Evolutionary conservation across 176 grass and related monocot species (phyloP).

Genomic region (Puya raimondii): DNA sequence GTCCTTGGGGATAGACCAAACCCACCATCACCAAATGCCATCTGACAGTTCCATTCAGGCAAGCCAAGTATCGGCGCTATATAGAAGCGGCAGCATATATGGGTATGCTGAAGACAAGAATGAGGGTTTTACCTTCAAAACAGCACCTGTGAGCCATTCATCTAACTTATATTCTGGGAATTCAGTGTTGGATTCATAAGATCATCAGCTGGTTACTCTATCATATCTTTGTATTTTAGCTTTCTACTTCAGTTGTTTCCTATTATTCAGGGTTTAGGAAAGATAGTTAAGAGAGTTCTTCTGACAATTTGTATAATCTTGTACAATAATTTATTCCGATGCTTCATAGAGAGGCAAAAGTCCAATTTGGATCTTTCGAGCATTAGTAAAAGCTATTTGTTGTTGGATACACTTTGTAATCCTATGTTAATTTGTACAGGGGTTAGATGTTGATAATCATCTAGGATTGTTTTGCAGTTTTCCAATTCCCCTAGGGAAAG

Average conservation of each 20-base stretch:
- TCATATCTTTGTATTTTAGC: no score
- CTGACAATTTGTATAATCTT: conserved; percentile 3
- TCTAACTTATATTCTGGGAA: conserved; percentile 84
- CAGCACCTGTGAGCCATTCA: conserved; percentile 56
- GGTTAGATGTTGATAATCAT: no score
- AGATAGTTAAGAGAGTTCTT: background rate
- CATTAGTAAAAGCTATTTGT: background rate
- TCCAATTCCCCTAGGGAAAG: no score
- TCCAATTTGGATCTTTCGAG: background rate
- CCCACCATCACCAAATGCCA: conserved; percentile 66
- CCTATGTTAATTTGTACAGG: background rate
- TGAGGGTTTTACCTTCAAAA: conserved; percentile 84
- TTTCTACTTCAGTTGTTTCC: background rate
- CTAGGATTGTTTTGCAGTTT: no score
- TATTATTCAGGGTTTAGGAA: background rate
- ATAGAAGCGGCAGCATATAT: conserved; percentile 36
- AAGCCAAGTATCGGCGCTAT: conserved; percentile 29
- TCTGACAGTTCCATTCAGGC: conserved; percentile 30
- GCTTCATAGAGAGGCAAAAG: background rate
- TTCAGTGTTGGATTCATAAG: conserved; percentile 73
- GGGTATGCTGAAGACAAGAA: conserved; percentile 46
- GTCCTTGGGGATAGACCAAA: conserved; percentile 23
- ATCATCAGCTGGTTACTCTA: background rate
- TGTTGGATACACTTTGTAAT: background rate
- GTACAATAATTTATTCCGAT: background rate